Percentiles rank a stretch among this genome's conserved stretches.
These are phyloP conservation scores for Aspergillus sclerotioniger DNA, from an alignment of 495 filamentous ascomycete species.

Conservation along the genomic window DNA sequence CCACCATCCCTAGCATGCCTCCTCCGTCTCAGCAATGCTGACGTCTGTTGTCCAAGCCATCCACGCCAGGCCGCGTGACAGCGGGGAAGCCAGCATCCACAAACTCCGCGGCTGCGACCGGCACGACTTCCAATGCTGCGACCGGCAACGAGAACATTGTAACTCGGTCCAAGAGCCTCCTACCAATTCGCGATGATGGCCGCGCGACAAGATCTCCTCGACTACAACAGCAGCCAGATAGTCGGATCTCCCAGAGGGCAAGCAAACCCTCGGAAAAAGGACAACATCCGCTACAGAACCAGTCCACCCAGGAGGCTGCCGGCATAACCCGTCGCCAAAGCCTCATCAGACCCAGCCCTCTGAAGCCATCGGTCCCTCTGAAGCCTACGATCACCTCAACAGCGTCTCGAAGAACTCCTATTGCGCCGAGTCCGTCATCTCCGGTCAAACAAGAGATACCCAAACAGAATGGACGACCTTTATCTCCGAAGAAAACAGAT, in stretches of 20 bases:
- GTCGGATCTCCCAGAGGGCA: constrained; percentile 8
- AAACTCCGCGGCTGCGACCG: constrained; percentile 6
- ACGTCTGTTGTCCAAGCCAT: constrained; percentile 22
- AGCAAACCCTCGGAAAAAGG: constrained; percentile 6
- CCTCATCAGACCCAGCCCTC: constrained; percentile 30
- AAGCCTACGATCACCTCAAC: constrained; percentile 19
- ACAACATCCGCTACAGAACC: constrained; percentile 11
- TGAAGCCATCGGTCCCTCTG: constrained; percentile 20
- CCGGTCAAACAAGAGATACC: constrained; percentile 28
- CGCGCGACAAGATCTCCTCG: constrained; percentile 1
- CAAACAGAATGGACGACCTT: constrained; percentile 21
- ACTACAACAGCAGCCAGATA: constrained; percentile 9
- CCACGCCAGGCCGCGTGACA: constrained; percentile 31
- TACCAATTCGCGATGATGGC: constrained; percentile 15
- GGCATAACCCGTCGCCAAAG: constrained; percentile 32
- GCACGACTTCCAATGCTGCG: constrained; percentile 2
- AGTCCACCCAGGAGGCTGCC: constrained; percentile 7
- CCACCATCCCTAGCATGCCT: constrained; percentile 12
- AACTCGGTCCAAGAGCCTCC: constrained; percentile 14
- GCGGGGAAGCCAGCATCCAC: constrained; percentile 18
- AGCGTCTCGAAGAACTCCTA: constrained; percentile 19
- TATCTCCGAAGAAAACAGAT: constrained; percentile 37
- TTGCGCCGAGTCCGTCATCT: constrained; percentile 27
- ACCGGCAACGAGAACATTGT: constrained; percentile 13
- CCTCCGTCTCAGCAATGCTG: constrained; percentile 11